These are phyloP conservation scores for Candida patagonica DNA, from an alignment of 805 yeast genomes.

Conservation along the genomic window DNA sequence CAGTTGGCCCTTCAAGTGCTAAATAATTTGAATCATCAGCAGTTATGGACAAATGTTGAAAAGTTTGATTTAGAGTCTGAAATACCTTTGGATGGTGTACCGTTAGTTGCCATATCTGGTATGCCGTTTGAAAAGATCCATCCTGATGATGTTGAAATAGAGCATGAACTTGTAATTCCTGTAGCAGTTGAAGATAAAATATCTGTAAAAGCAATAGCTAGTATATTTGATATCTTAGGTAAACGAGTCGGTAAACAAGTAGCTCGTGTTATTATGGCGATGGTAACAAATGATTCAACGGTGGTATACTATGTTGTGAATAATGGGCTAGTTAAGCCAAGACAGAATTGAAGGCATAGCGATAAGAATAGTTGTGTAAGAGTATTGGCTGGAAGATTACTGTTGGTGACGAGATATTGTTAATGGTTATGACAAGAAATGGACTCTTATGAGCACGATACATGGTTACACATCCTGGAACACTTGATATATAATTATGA, in stretches of 20 bases:
- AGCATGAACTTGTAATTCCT: slow-evolving; percentile 22
- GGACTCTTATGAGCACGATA: no score
- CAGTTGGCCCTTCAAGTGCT: slow-evolving; percentile 16
- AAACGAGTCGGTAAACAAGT: slow-evolving; percentile 15
- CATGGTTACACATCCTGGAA: no score
- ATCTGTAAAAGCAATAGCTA: slow-evolving; percentile 27
- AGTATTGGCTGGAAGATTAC: not conserved
- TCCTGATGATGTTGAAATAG: slow-evolving; percentile 26
- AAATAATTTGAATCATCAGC: slow-evolving; percentile 29
- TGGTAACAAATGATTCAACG: slow-evolving; percentile 34
- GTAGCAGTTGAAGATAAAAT: slow-evolving; percentile 22
- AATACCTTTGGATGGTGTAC: slow-evolving; percentile 3
- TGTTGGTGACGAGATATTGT: no score
- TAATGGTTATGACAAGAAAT: no score
- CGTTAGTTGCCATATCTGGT: slow-evolving; percentile 19
- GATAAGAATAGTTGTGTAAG: not conserved
- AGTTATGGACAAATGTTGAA: slow-evolving; percentile 27
- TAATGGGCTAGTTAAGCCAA: slow-evolving; percentile 30
- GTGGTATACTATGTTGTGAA: slow-evolving; percentile 35
- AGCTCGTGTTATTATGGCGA: slow-evolving; percentile 31
- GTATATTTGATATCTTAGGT: slow-evolving; percentile 22
- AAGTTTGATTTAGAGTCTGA: slow-evolving; percentile 13
- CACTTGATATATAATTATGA: no score
- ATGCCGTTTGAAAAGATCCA: slow-evolving; percentile 29
- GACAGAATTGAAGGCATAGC: slow-evolving; percentile 24